phyloP scores from a whole-genome alignment of 352 stramenopile species.

The Globisporangium rhizosaccharum region DNA sequence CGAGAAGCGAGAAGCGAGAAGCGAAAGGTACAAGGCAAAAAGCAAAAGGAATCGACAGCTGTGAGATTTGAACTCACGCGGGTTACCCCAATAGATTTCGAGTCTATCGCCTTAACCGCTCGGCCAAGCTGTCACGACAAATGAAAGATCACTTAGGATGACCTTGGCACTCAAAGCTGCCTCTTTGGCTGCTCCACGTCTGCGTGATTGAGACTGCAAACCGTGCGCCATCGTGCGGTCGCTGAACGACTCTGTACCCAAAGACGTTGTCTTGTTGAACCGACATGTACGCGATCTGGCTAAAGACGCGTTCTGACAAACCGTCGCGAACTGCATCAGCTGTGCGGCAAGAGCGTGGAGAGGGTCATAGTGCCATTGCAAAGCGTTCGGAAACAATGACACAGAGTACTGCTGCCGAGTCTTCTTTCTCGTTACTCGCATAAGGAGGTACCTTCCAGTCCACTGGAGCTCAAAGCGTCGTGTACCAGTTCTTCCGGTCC shows the following conservation, averaged over 20 bases:
- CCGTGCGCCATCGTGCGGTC: too few species aligned
- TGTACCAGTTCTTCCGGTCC: too few species aligned
- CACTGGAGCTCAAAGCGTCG: background rate
- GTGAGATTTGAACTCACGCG: slow-evolving; percentile 2
- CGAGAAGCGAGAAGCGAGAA: background rate
- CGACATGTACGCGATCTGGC: background rate
- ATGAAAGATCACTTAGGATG: too few species aligned
- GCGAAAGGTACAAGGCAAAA: background rate
- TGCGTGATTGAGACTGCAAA: background rate
- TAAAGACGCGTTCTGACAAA: background rate
- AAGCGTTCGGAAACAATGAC: background rate
- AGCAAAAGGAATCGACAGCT: background rate
- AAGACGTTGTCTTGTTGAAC: background rate
- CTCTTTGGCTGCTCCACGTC: background rate
- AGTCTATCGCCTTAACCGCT: too few species aligned
- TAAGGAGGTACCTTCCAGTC: background rate
- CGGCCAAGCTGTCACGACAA: too few species aligned
- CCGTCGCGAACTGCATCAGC: background rate
- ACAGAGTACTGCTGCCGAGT: background rate
- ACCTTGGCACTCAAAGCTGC: too few species aligned
- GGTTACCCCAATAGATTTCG: background rate
- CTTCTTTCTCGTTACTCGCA: background rate
- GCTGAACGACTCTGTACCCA: too few species aligned
- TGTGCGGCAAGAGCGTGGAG: background rate
- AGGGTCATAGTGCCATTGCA: background rate